Conservation (phyloP, 176 grass and related monocot species). For the Lolium perenne region DNA sequence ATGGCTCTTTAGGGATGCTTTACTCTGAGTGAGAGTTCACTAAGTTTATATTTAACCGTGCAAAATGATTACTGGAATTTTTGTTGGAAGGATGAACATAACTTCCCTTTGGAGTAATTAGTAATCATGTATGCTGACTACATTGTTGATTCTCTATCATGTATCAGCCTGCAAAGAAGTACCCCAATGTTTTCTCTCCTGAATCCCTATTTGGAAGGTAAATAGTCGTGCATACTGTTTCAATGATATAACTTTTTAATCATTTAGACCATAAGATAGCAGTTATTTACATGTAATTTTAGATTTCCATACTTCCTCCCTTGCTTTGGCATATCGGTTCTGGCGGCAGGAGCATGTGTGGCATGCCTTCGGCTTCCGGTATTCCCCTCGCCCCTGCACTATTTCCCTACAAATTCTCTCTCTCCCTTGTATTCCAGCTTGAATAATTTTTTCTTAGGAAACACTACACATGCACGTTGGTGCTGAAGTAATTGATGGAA, state of each 20-base stretch:
- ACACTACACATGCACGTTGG: slow-evolving; percentile 63
- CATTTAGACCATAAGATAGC: neutral
- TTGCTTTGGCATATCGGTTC: slow-evolving; percentile 54
- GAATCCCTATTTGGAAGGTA: slow-evolving; percentile 73
- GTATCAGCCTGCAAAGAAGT: slow-evolving; percentile 60
- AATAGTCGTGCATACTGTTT: neutral
- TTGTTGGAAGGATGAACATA: neutral
- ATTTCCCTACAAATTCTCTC: neutral
- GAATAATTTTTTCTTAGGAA: slow-evolving; percentile 50
- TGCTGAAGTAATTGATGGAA: slow-evolving; percentile 40
- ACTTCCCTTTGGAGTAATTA: neutral
- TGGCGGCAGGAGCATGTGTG: slow-evolving; percentile 51
- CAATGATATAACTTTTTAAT: neutral
- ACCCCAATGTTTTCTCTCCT: slow-evolving; percentile 55
- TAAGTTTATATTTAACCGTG: neutral
- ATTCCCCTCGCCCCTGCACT: neutral
- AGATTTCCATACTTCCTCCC: slow-evolving; percentile 83
- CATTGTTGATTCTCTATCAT: slow-evolving; percentile 25
- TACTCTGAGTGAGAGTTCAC: neutral
- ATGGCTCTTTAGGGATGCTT: neutral
- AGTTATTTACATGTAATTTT: slow-evolving; percentile 7
- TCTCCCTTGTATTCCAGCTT: neutral
- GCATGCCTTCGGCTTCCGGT: slow-evolving; percentile 77
- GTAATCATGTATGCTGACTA: neutral
- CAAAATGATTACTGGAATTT: neutral